These are phyloP conservation scores for Fusarium goolgardi DNA, from an alignment of 2,329 filamentous ascomycete species.

Conservation along the genomic window DNA sequence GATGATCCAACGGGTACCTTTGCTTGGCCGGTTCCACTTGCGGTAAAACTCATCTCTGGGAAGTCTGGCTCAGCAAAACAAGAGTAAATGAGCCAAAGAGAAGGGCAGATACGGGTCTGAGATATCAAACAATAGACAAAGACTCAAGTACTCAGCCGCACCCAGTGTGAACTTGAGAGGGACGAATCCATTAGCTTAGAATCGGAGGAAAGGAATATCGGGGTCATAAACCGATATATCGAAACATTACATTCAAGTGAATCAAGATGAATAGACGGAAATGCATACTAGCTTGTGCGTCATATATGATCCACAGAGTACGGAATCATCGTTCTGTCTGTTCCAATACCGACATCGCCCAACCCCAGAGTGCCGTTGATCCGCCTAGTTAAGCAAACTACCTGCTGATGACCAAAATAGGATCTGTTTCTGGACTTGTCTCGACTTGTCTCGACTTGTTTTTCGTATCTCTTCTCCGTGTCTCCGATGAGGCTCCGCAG, in stretches of 20 bases:
- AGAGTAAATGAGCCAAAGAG: fast-evolving
- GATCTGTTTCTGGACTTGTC: background rate
- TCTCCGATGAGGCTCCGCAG: constrained; percentile 24
- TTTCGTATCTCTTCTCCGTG: constrained; percentile 14
- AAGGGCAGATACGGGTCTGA: background rate
- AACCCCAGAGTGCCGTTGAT: background rate
- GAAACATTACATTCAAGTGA: background rate
- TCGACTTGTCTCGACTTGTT: background rate
- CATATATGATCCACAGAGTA: background rate
- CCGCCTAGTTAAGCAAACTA: background rate
- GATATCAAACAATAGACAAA: background rate
- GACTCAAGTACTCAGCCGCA: background rate
- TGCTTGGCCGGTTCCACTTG: constrained; percentile 53
- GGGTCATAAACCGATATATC: background rate
- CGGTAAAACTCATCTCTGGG: constrained; percentile 22
- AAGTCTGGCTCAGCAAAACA: background rate
- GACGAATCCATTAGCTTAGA: background rate
- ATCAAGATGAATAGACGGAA: background rate
- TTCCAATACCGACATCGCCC: constrained; percentile 16
- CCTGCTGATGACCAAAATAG: background rate
- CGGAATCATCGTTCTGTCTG: background rate
- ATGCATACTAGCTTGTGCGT: background rate
- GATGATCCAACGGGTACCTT: constrained; percentile 46
- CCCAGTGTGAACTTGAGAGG: too few species aligned
- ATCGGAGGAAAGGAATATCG: background rate